These are phyloP conservation scores for Corymbia citriodora DNA, from an alignment of 441 rosid genomes.

Conservation along the genomic window DNA sequence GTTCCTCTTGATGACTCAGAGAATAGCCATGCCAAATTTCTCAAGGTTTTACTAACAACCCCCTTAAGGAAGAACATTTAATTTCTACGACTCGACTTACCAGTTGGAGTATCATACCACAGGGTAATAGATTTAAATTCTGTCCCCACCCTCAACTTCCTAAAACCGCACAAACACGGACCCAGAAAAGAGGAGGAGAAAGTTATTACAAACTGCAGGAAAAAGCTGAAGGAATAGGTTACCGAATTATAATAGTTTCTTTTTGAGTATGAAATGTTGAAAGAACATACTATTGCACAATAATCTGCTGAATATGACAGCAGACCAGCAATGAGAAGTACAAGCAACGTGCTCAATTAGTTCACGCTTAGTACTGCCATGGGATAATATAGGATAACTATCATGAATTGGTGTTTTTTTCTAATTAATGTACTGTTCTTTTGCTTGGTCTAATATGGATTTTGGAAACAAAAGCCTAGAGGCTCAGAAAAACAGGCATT, in stretches of 20 bases:
- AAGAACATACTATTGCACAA: not conserved
- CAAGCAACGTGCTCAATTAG: not conserved
- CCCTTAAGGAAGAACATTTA: not conserved
- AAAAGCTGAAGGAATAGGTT: not conserved
- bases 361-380: not conserved
- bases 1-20: slow-evolving; percentile 25
- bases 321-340: not conserved
- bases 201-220: not conserved
- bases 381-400: not conserved
- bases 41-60: not conserved
- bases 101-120: not conserved
- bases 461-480: not conserved
- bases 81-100: not conserved
- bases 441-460: not conserved
- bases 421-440: not conserved
- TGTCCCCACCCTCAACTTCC: not conserved
- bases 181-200: not conserved
- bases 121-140: not conserved
- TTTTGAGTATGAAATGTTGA: not conserved
- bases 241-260: not conserved
- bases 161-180: not conserved
- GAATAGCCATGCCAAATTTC: not conserved
- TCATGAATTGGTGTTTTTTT: not conserved
- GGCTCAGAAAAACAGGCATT: not conserved
- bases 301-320: not conserved